Base-by-base conservation (phyloP, 495 filamentous ascomycete genomes). In the Podospora didyma region DNA sequence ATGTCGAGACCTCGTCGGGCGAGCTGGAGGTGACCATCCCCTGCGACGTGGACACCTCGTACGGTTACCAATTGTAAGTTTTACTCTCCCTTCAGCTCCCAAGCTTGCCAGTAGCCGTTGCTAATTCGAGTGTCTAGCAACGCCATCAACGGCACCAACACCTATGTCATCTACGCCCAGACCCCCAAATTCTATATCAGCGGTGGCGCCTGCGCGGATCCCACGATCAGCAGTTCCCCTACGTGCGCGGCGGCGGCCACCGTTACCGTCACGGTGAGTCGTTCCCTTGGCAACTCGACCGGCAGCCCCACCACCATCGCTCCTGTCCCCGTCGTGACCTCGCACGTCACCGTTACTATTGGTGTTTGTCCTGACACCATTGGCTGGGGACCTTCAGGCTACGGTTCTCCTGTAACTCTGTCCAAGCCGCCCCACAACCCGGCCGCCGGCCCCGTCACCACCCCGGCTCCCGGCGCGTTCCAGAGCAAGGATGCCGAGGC, bases 71-170 rank as follows among this genome's bases (percentile, higher is more conserved):
- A 60, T 70, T 77, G 68, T 71, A 64, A 28, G 61, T 57, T 35
- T 12, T 39, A 26, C 21, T 10, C 49, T 19, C 31, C 23, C 37
- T 39, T 0, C 14, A 20, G 5, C 34, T 31, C 14, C 10, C 12
- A n/a, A n/a, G n/a, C n/a, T n/a, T n/a, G n/a, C n/a, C n/a, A n/a
- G n/a, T n/a, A n/a, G n/a, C n/a, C n/a, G n/a, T n/a, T n/a, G n/a
- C n/a, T n/a, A n/a, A n/a, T n/a, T n/a, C n/a, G n/a, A n/a, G n/a
- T n/a, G n/a, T n/a, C n/a, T n/a, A 69, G 69, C 69, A 78, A 74
- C 60, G 73, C 68, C 56, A 76, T 78, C 63, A 77, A 78, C 68
- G 76, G 74, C 60, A 74, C 75, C 59, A 79, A 79, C 61, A 67
- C 72, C 63, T 79, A 74, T 57, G 69, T 77, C 51, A 76, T 79